These are phyloP conservation scores for Cryptococcus sp. DNA, from an alignment of 1,284 basidiomycete genomes.

Conservation along the genomic window DNA sequence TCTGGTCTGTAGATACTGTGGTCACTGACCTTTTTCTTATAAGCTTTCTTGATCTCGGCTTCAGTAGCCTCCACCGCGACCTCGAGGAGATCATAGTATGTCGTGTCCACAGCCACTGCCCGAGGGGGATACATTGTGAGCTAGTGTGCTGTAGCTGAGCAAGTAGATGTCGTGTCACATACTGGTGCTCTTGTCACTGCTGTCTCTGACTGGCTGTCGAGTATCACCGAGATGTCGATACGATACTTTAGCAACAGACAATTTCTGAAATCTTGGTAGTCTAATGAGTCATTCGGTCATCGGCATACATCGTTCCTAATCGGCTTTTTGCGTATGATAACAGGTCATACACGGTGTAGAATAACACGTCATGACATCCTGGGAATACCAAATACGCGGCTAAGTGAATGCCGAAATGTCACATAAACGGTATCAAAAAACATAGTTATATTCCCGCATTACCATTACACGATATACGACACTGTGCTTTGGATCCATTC, in stretches of 20 bases:
- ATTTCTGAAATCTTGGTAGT: background rate
- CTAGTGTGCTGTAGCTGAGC: background rate
- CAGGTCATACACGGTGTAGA: background rate
- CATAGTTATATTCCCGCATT: no score
- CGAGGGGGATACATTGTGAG: background rate
- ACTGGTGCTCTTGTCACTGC: no score
- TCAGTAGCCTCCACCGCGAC: constrained; percentile 68
- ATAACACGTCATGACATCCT: background rate
- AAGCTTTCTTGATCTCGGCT: constrained; percentile 85
- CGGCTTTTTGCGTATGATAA: no score
- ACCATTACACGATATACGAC: no score
- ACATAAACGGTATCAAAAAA: background rate
- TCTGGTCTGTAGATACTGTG: background rate
- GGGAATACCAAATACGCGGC: constrained; percentile 1
- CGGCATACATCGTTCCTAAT: no score
- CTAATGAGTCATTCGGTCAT: background rate
- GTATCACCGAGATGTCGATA: no score
- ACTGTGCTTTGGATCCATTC: no score
- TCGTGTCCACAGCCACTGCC: constrained; percentile 46
- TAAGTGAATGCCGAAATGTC: background rate
- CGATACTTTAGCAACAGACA: no score
- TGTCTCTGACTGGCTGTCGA: no score
- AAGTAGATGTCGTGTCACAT: background rate
- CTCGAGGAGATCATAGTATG: constrained; percentile 73
- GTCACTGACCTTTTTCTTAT: constrained; percentile 73